Evolutionary conservation across 345 rosid species (phyloP).

Genomic region (Murraya paniculata): DNA sequence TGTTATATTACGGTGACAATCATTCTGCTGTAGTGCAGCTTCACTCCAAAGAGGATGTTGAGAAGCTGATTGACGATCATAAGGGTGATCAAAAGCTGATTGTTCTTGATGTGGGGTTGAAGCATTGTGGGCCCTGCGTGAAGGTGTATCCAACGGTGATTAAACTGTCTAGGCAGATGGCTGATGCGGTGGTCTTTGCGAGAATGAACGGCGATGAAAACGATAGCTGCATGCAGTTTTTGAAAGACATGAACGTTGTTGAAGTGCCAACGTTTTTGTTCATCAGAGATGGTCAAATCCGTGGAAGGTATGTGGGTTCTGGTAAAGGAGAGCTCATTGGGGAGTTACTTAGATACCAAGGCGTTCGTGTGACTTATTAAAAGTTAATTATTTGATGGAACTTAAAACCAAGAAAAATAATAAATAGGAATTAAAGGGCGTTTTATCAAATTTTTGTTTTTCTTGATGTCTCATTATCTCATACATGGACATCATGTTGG

Average conservation of each 20-base stretch:
- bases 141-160: slow-evolving; percentile 90
- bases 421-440: not conserved
- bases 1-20: slow-evolving; percentile 87
- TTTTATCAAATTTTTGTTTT: not conserved
- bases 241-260: slow-evolving; percentile 77
- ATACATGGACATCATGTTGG: no score
- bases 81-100: slow-evolving; percentile 64
- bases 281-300: slow-evolving; percentile 67
- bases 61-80: slow-evolving; percentile 69
- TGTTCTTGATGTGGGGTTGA: slow-evolving; percentile 86
- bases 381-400: not conserved
- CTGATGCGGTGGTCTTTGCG: slow-evolving; percentile 69
- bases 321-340: slow-evolving; percentile 97
- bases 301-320: slow-evolving; percentile 87
- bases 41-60: slow-evolving; percentile 67
- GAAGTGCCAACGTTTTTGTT: slow-evolving; percentile 91
- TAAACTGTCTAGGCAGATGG: slow-evolving; percentile 76
- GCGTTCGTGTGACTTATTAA: slow-evolving; percentile 70
- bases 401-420: not conserved
- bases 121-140: slow-evolving; percentile 92
- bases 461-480: no score
- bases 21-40: slow-evolving; percentile 83
- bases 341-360: slow-evolving; percentile 85
- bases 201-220: slow-evolving; percentile 97
- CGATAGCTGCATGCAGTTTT: slow-evolving; percentile 86